Evolutionary conservation across 192 early-diverging fungal species (phyloP), one percentile per base, ranked within the genome.

Genomic region (Linnemannia elongata): DNA sequence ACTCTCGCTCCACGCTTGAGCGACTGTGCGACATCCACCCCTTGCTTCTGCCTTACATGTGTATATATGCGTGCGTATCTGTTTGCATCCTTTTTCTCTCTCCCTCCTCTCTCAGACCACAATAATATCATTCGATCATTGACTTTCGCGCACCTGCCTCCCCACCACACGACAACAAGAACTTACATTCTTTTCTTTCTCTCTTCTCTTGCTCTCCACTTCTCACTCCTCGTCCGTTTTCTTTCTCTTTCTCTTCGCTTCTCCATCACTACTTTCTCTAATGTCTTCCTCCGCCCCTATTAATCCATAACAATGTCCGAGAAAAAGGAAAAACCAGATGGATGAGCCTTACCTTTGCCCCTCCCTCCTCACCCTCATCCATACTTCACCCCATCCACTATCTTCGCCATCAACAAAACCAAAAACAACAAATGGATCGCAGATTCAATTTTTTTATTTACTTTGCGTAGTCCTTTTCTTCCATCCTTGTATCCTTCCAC

Each of bases 381-480:
- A 18, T 33, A 66, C 60, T 13, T 3, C 24, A 66, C 27, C 60
- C 15, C 30, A 33, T 66, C 60, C 12, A 10, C 10, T 66, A 6
- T n/a, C 60, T 66, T 66, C 27, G 60, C 60, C 60, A 66, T 33
- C 12, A 66, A 4, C 12, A 15, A 66, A 66, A 66, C 60, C 33
- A 66, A 33, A 27, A 24, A 12, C 2, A 45, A 45, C 9, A 45
- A 45, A 4, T 20, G n/a, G 10, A 30, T 66, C 60, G 60, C 30
- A 66, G 60, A 66, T 66, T 66, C 30, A 66, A 66, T 66, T 66
- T 66, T 24, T 57, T 57, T 57, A 57, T 57, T 57, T 52, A 18
- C 20, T 27, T 57, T 57, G 55, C 55, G 10, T 57, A n/a, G 49
- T 20, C 60, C 27, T n/a, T 71, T 18, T 41, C 38, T 22, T 9